Evolutionary conservation across 2,329 filamentous ascomycete genomes (phyloP), one percentile per base, ranked within the genome.

Genomic region (Didymella exigua): DNA sequence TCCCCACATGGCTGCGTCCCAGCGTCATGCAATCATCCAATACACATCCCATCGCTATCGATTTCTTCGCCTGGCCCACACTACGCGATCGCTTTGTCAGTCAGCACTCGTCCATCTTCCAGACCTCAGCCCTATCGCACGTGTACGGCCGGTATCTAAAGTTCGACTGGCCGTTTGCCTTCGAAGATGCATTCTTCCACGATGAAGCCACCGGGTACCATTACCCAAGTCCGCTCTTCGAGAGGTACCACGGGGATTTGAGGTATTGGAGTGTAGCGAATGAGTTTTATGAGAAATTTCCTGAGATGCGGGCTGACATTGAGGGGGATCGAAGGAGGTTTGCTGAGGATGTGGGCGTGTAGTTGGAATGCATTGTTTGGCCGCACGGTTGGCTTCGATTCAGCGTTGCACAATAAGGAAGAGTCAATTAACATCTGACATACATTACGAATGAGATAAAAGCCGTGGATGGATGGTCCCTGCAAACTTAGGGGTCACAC

Each of bases 11-110:
- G 70, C 60, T 73, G 8, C 61, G 66, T 6, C 40, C 27, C 33
- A 72, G 66, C 33, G 8, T 53, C 14, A 40, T 60, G 5, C 71
- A 73, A 57, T 54, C 69, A 10, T 56, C 61, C 2, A 67, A 58
- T 2, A 53, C 52, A 8, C 70, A 73, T 53, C 70, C 69, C 34
- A 60, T 70, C 10, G 65, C 69, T 11, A 34, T 73, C 41, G 70
- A 73, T 49, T 72, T 72, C 57, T 72, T 72, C 46, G 66, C 71
- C 5, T 73, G 70, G 71, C 71, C 68, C 4, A 66, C 67, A 0
- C 61, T 73, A 5, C 67, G 71, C 44, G 57, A 67, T 42, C 68
- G 70, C 44, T 59, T 73, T 8, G 47, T 73, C 6, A 45, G 56
- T 7, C 58, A 61, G 5, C 67, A 73, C 54, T 8, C 33, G 8